Evolutionary conservation across 805 yeast species (phyloP).

Genomic region (Kuraishia capsulata): DNA sequence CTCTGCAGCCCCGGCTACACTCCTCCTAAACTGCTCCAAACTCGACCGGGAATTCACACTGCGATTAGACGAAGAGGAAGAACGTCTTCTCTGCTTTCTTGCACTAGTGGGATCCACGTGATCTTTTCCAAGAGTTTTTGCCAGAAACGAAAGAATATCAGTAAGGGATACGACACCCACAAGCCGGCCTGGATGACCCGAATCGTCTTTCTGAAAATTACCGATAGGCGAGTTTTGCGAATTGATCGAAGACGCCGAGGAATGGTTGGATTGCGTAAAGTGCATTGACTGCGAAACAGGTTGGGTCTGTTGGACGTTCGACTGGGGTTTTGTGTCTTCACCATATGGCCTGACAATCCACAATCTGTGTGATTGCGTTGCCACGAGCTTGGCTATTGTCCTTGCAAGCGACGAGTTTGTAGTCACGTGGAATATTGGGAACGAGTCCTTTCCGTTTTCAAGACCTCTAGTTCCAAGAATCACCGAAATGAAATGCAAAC

Average conservation of each 20-base stretch:
- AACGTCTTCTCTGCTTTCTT: slow-evolving; percentile 78
- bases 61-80: slow-evolving; percentile 29
- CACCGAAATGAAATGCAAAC: slow-evolving; percentile 80
- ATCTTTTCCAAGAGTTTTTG: slow-evolving; percentile 60
- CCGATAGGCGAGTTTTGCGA: slow-evolving; percentile 1
- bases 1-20: slow-evolving; percentile 27
- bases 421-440: slow-evolving; percentile 92
- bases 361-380: slow-evolving; percentile 85
- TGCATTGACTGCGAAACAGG: slow-evolving; percentile 6
- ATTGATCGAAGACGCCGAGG: slow-evolving; percentile 7
- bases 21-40: slow-evolving; percentile 33
- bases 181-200: slow-evolving; percentile 66
- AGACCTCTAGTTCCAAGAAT: slow-evolving; percentile 83
- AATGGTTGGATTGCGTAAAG: slow-evolving; percentile 5
- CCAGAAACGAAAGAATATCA: slow-evolving; percentile 76
- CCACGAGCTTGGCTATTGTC: slow-evolving; percentile 89
- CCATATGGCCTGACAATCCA: slow-evolving; percentile 65
- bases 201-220: slow-evolving; percentile 12
- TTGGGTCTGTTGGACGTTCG: background rate
- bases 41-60: slow-evolving; percentile 24
- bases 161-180: slow-evolving; percentile 90
- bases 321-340: background rate
- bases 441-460: slow-evolving; percentile 91
- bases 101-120: slow-evolving; percentile 78
- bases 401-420: slow-evolving; percentile 72